phyloP scores from a whole-genome alignment of 75 land plant genomes.

The Selaginella moellendorffii region DNA sequence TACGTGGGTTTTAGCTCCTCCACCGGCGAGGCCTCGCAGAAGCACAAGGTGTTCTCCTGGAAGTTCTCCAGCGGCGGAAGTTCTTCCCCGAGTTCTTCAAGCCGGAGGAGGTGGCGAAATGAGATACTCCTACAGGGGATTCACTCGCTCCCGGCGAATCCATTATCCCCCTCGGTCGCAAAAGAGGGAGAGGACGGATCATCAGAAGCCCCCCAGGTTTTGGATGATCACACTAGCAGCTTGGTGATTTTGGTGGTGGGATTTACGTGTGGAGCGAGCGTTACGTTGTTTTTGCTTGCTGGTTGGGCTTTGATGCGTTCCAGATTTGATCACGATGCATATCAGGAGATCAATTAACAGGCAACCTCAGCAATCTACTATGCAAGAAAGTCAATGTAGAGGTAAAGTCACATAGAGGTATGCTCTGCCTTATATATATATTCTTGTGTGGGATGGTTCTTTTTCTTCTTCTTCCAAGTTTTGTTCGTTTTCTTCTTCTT shows the following conservation, averaged over 20 bases:
- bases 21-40: slow-evolving; percentile 1
- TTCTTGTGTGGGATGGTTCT: too few species aligned
- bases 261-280: slow-evolving; percentile 8
- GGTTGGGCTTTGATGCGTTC: background rate
- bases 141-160: background rate
- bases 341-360: background rate
- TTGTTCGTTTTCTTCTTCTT: too few species aligned
- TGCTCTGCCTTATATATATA: too few species aligned
- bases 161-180: background rate
- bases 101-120: background rate
- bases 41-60: slow-evolving; percentile 9
- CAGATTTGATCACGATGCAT: background rate
- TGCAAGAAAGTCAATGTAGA: too few species aligned
- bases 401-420: too few species aligned
- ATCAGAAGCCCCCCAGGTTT: background rate
- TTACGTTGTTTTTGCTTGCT: slow-evolving; percentile 5
- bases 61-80: background rate
- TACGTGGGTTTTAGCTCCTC: slow-evolving; percentile 7
- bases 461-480: too few species aligned
- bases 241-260: background rate
- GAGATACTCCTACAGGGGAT: background rate
- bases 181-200: background rate
- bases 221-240: background rate
- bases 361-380: too few species aligned
- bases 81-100: background rate